These are phyloP conservation scores for Rutstroemia sp. DNA, from an alignment of 2,329 filamentous ascomycete species.

Conservation along the genomic window DNA sequence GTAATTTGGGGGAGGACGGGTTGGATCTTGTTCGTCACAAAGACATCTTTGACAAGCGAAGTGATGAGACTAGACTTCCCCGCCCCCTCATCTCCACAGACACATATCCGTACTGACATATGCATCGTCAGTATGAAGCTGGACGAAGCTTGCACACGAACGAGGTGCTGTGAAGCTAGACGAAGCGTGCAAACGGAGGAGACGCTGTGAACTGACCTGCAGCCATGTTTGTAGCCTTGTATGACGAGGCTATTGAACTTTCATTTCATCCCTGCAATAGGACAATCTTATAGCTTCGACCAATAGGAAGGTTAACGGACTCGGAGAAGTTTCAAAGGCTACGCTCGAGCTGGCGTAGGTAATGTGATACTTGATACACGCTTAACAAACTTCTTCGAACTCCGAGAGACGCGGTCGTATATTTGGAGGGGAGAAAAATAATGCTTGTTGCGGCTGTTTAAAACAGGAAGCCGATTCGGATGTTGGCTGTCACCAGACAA, in stretches of 20 bases:
- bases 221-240: conserved; percentile 26
- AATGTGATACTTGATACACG: too few species aligned
- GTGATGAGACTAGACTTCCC: conserved; percentile 92
- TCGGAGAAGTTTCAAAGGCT: background rate
- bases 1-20: conserved; percentile 91
- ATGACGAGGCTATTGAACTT: conserved; percentile 18
- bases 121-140: conserved; percentile 10
- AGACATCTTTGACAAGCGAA: conserved; percentile 93
- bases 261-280: conserved; percentile 15
- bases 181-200: background rate
- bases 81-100: conserved; percentile 94
- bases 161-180: background rate
- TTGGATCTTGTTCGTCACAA: conserved; percentile 93
- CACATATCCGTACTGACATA: conserved; percentile 74
- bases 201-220: conserved; percentile 19
- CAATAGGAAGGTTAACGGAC: background rate
- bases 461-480: background rate
- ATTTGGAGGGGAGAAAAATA: background rate
- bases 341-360: too few species aligned
- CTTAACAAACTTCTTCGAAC: too few species aligned
- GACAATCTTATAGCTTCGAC: background rate
- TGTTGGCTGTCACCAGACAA: background rate
- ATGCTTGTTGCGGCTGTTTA: background rate
- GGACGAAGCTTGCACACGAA: background rate
- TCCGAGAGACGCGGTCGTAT: too few species aligned